Base-by-base conservation (phyloP, 768 basidiomycete species). In the Royoungia palumana region DNA sequence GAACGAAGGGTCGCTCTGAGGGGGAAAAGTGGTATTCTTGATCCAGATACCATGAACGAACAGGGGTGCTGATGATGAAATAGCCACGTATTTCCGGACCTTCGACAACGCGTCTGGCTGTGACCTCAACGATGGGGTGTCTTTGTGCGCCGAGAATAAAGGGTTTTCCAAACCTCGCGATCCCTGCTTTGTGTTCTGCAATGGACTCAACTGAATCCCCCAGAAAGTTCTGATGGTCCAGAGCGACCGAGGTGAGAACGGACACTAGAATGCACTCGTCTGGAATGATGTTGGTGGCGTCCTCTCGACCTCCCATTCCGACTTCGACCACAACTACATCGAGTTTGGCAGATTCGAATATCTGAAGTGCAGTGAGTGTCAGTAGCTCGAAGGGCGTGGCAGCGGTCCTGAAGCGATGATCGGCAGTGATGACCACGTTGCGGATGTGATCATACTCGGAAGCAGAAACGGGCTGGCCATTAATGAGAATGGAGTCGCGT, bases 141-240 rank as follows among this genome's bases (percentile, higher is more conserved):
- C 61, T 73, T 61, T 93, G 91, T 9, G 68, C 68, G 0, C 86
- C 89, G 0, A 94, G 51, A 14, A 94, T 68, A 54, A 90, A 81
- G 2, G 82, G 78, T 49, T 71, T 74, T 6, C 78, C 80, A 10
- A 55, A 59, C 45, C 89, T 75, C 14, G 84, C 82, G 42, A 98
- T 96, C 2, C 80, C 82, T 0, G 87, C 83, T 64, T 99, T 99
- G 63, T 95, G 88, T 36, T 63, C 70, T 0, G 94, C 80, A 46
- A 98, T 98, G 24, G 74, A 78, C 12, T 71, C 73, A 5, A 93
- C 69, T 0, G 89, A 87, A 46, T 78, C 65, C 0, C 96, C 96
- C 21, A 99, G 76, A 63, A 95, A 93, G 4, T 79, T 79, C 55
- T 94, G 92, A 66, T 98, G 96, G 69, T 99, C 96, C 36, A 98